These are phyloP conservation scores for Penicillium angulare DNA, from an alignment of 495 filamentous ascomycete genomes.

Conservation along the genomic window DNA sequence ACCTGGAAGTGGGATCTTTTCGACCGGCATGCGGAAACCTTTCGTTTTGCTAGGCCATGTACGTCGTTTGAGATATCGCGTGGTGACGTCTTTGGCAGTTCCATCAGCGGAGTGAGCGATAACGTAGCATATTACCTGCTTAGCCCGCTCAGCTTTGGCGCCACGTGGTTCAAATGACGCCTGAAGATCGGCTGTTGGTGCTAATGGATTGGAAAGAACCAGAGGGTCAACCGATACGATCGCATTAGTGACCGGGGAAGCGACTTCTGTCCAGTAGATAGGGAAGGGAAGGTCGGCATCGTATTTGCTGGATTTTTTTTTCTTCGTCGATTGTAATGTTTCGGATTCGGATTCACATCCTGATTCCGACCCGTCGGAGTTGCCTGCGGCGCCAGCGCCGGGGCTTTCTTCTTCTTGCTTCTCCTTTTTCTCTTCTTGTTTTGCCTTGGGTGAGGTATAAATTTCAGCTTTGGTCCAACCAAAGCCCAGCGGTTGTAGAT, in stretches of 20 bases:
- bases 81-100: constrained; percentile 92
- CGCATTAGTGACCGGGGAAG: constrained; percentile 74
- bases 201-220: constrained; percentile 64
- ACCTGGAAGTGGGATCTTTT: constrained; percentile 78
- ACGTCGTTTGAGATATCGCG: constrained; percentile 82
- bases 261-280: constrained; percentile 89
- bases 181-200: constrained; percentile 65
- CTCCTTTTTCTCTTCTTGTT: constrained; percentile 24
- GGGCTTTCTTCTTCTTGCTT: constrained; percentile 14
- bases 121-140: constrained; percentile 91
- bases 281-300: constrained; percentile 78
- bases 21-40: constrained; percentile 70
- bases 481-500: constrained; percentile 84
- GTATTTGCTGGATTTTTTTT: constrained; percentile 29
- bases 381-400: neutral
- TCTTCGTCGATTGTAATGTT: constrained; percentile 1
- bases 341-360: constrained; percentile 12
- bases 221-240: constrained; percentile 77
- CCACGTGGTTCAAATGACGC: constrained; percentile 80
- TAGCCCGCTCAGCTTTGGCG: constrained; percentile 73
- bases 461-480: constrained; percentile 85
- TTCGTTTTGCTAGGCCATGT: constrained; percentile 89
- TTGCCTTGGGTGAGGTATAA: constrained; percentile 43
- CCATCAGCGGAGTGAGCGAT: constrained; percentile 81
- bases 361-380: constrained; percentile 4